phyloP scores from a whole-genome alignment of 2,329 filamentous ascomycete genomes.

The Periconia digitata region DNA sequence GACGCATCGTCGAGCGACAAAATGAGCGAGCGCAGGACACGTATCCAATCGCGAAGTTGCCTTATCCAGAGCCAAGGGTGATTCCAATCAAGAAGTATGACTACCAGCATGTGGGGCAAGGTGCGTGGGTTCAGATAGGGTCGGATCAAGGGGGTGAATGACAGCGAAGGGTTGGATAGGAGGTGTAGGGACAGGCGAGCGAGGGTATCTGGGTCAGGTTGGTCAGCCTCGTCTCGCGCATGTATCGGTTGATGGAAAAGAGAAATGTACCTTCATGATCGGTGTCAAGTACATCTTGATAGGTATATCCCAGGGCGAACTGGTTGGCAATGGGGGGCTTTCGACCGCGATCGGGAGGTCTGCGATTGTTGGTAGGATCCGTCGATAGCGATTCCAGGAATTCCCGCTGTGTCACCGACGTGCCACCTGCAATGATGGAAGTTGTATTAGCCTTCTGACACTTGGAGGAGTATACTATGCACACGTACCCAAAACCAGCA shows the following conservation, averaged over 20 bases:
- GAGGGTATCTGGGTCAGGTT: conserved; percentile 68
- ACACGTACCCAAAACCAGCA: conserved; percentile 75
- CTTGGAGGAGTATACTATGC: background rate
- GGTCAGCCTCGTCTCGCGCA: conserved; percentile 1
- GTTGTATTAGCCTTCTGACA: conserved; percentile 11
- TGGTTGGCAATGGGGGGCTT: conserved; percentile 83
- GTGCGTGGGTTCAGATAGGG: conserved; percentile 82
- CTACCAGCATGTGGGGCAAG: conserved; percentile 80
- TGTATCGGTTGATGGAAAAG: background rate
- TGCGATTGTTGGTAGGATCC: conserved; percentile 42
- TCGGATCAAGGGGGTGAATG: conserved; percentile 79
- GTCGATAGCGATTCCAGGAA: conserved; percentile 64
- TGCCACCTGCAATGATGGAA: conserved; percentile 66
- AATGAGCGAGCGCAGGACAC: conserved; percentile 76
- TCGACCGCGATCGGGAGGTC: conserved; percentile 56
- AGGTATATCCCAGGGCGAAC: conserved; percentile 91
- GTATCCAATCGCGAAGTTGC: conserved; percentile 85
- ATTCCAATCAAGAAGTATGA: conserved; percentile 93
- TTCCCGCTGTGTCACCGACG: conserved; percentile 79
- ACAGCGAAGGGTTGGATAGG: conserved; percentile 78
- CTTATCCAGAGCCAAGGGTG: conserved; percentile 91
- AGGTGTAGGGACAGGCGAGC: conserved; percentile 88
- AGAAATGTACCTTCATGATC: conserved; percentile 77
- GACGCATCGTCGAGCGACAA: conserved; percentile 73
- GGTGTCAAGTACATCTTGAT: conserved; percentile 89